These are phyloP conservation scores for Tranzscheliella williamsii DNA, from an alignment of 1,284 basidiomycete species.

Conservation along the genomic window DNA sequence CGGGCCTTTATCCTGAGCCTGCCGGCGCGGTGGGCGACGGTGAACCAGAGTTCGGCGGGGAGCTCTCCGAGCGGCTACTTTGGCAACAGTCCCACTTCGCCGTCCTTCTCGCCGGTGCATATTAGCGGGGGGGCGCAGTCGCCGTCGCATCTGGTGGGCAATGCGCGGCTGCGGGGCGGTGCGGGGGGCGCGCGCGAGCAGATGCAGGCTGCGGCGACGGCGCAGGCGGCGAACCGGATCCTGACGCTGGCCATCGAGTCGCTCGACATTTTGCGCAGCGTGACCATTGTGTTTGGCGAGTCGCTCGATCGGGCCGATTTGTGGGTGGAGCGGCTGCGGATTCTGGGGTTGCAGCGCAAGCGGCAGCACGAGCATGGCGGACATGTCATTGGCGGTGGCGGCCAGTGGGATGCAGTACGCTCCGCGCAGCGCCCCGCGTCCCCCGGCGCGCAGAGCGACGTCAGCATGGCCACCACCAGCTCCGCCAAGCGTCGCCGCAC, in stretches of 20 bases:
- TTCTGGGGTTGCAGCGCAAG: conserved; percentile 50
- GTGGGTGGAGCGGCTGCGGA: conserved; percentile 66
- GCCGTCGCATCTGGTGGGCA: conserved; percentile 26
- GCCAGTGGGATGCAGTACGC: conserved; percentile 1
- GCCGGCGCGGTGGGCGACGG: conserved; percentile 75
- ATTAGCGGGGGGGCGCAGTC: conserved; percentile 27
- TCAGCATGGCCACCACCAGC: conserved; percentile 40
- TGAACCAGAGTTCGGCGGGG: conserved; percentile 40
- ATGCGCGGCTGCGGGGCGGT: conserved; percentile 11
- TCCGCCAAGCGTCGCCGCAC: conserved; percentile 38
- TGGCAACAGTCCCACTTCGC: conserved; percentile 47
- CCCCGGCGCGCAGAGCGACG: conserved; percentile 31
- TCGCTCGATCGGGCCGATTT: conserved; percentile 83
- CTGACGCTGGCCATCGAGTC: conserved; percentile 84
- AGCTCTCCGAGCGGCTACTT: conserved; percentile 32
- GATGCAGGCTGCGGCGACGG: conserved; percentile 45
- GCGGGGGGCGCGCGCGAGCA: conserved; percentile 28
- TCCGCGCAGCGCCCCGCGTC: conserved; percentile 18
- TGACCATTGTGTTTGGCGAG: conserved; percentile 82
- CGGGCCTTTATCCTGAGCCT: conserved; percentile 78
- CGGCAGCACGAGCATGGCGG: conserved; percentile 42
- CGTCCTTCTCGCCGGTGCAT: conserved; percentile 50
- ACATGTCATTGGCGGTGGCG: conserved; percentile 17
- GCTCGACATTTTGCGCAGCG: conserved; percentile 84
- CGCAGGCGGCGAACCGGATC: conserved; percentile 75